phyloP scores from a whole-genome alignment of 75 land plant species.

The Pinus albicaulis region DNA sequence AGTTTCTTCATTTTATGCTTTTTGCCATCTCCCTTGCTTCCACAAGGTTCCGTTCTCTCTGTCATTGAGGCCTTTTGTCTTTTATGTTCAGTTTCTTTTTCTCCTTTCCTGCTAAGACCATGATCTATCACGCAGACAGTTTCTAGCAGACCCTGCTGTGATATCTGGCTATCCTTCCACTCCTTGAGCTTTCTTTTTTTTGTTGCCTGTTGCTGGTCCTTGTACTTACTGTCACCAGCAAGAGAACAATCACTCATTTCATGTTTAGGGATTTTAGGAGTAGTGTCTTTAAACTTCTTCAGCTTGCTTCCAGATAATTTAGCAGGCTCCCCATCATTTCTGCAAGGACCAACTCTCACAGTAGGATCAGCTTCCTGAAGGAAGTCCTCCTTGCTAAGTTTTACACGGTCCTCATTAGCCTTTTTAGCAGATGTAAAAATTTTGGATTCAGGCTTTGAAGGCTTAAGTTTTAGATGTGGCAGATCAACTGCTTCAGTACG shows the following conservation, averaged over 20 bases:
- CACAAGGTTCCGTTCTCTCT: background rate
- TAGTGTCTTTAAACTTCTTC: too few species aligned
- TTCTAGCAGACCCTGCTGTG: background rate
- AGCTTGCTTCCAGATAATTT: too few species aligned
- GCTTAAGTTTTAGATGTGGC: background rate
- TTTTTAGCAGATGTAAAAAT: background rate
- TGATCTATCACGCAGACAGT: background rate
- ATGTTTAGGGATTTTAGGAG: too few species aligned
- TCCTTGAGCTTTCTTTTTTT: slow-evolving; percentile 5
- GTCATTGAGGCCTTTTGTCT: background rate
- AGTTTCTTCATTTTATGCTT: background rate
- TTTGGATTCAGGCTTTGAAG: background rate
- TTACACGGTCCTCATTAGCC: background rate
- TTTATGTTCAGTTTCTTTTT: background rate
- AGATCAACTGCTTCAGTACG: background rate
- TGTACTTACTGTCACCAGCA: background rate
- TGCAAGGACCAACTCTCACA: too few species aligned
- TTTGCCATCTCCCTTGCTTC: background rate
- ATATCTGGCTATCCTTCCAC: background rate
- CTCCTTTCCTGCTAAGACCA: background rate
- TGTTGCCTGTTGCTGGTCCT: slow-evolving; percentile 7
- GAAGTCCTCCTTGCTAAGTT: background rate
- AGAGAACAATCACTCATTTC: too few species aligned
- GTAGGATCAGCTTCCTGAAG: too few species aligned
- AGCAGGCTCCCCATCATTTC: too few species aligned